A percentile compares a stretch with the other conserved stretches of the same genome.
These are phyloP conservation scores for Lipomyces sp. DNA, from an alignment of 805 yeast genomes.

Conservation along the genomic window DNA sequence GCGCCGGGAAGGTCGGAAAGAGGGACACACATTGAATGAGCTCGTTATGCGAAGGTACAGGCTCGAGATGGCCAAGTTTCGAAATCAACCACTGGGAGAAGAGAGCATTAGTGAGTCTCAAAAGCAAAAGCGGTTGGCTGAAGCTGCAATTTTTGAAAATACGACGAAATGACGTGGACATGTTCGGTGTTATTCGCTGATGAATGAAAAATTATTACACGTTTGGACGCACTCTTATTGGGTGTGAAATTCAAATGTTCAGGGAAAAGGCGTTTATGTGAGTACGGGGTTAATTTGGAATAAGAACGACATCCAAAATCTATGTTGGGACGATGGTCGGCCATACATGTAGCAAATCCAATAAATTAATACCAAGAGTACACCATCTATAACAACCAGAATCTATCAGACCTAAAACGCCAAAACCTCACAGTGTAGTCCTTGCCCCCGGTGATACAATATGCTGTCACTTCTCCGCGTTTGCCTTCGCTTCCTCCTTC, in stretches of 20 bases:
- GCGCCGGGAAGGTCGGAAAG: slow-evolving; percentile 35
- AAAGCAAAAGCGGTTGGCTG: slow-evolving; percentile 26
- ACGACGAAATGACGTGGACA: slow-evolving; percentile 21
- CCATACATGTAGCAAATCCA: not conserved
- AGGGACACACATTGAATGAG: slow-evolving; percentile 34
- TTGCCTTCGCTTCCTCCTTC: not conserved
- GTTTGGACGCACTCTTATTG: not conserved
- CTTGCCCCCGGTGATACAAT: not conserved
- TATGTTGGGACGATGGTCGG: not conserved
- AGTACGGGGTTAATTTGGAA: not conserved
- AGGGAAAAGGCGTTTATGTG: not conserved
- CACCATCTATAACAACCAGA: no score
- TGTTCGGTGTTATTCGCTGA: not conserved
- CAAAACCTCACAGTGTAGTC: not conserved
- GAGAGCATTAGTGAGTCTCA: slow-evolving; percentile 7
- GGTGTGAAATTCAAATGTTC: not conserved
- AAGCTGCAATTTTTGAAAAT: slow-evolving; percentile 34
- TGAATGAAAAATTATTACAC: not conserved
- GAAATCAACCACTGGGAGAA: slow-evolving; percentile 9
- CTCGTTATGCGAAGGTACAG: slow-evolving; percentile 26
- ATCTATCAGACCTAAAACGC: not conserved
- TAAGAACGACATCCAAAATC: not conserved
- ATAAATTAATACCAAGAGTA: not conserved
- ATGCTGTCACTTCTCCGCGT: not conserved
- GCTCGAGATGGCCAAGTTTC: slow-evolving; percentile 16